Conservation (phyloP, 2,329 filamentous ascomycete species). For the Mariannaea elegans region DNA sequence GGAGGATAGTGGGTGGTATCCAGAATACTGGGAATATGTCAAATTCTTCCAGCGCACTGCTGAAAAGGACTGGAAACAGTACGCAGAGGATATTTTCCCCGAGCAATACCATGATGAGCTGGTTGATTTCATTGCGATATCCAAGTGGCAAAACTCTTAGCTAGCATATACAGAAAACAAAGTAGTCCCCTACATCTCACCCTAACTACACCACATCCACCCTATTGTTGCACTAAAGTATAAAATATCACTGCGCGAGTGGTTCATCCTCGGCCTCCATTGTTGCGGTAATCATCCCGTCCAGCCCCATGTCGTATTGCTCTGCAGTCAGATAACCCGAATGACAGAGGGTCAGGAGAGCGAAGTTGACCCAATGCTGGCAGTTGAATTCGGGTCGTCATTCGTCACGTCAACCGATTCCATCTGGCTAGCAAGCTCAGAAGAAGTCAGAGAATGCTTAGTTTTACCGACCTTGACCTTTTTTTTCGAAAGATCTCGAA, state of each 20-base stretch:
- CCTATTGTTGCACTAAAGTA: background rate
- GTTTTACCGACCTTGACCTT: background rate
- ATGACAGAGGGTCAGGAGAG: background rate
- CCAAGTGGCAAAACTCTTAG: conserved; percentile 34
- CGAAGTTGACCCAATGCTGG: background rate
- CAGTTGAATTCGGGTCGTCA: background rate
- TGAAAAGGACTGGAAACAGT: conserved; percentile 30
- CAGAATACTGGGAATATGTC: conserved; percentile 51
- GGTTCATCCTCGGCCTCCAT: conserved; percentile 1
- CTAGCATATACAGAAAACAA: background rate
- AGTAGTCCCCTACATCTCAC: background rate
- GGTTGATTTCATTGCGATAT: conserved; percentile 36
- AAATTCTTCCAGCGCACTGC: conserved; percentile 42
- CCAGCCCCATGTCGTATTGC: background rate
- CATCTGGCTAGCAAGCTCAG: background rate
- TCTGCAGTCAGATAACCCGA: background rate
- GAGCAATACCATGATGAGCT: conserved; percentile 38
- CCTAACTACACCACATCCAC: background rate
- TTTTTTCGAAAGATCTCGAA: background rate
- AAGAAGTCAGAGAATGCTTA: background rate
- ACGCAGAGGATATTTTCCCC: conserved; percentile 37
- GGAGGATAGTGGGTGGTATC: conserved; percentile 58
- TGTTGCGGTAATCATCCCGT: background rate
- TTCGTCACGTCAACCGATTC: background rate
- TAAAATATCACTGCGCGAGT: background rate